phyloP scores from a whole-genome alignment of 257 asterid genomes.

The Paraleonurus japonicus region DNA sequence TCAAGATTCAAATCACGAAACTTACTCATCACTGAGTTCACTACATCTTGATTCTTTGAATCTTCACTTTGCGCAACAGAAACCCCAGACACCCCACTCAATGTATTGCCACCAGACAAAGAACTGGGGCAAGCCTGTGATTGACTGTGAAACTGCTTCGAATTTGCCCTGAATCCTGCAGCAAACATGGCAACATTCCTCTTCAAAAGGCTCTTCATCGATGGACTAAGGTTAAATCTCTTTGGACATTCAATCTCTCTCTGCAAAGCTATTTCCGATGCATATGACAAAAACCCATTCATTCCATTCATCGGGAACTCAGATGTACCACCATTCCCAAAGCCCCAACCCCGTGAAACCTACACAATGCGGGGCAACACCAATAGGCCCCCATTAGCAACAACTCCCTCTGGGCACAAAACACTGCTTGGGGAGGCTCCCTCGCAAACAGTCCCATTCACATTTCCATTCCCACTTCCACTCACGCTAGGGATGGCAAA shows the following conservation, averaged over 20 bases:
- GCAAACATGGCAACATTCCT: conserved; percentile 90
- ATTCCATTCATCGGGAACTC: conserved; percentile 57
- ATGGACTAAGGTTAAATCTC: conserved; percentile 85
- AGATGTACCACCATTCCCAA: conserved; percentile 62
- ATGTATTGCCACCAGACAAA: conserved; percentile 45
- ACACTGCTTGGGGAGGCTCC: conserved; percentile 33
- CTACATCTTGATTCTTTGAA: conserved; percentile 66
- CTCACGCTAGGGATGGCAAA: conserved; percentile 45
- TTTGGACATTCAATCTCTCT: conserved; percentile 88
- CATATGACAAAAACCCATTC: conserved; percentile 52
- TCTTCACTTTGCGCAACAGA: conserved; percentile 43
- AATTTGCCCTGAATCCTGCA: conserved; percentile 84
- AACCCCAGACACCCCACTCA: conserved; percentile 37
- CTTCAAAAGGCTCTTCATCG: conserved; percentile 80
- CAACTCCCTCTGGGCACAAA: conserved; percentile 38
- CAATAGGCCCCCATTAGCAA: conserved; percentile 59
- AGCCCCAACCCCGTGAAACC: conserved; percentile 96
- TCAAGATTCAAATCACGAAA: conserved; percentile 82
- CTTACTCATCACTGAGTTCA: conserved; percentile 76
- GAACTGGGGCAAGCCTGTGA: conserved; percentile 60
- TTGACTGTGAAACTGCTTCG: conserved; percentile 55
- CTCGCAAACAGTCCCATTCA: conserved; percentile 29
- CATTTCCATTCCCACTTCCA: conserved; percentile 25
- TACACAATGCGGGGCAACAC: conserved; percentile 74
- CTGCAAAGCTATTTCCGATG: conserved; percentile 62